phyloP scores from a whole-genome alignment of 176 grass and related monocot species.

The Eremochloa ophiuroides region DNA sequence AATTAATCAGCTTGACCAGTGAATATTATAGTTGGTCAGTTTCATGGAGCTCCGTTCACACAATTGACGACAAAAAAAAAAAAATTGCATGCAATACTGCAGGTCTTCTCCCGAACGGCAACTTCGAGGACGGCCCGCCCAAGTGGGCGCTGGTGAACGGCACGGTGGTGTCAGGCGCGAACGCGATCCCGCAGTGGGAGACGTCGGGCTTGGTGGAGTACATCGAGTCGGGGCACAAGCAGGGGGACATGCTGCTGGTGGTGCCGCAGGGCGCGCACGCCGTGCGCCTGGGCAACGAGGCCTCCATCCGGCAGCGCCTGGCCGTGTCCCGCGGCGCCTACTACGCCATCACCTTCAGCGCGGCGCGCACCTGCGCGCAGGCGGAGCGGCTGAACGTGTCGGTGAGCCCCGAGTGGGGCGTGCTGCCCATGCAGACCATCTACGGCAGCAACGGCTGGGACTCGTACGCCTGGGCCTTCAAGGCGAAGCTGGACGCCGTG shows the following conservation, averaged over 20 bases:
- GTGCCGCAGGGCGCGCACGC: constrained; percentile 87
- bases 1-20: too few relatives aligned
- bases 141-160: constrained; percentile 56
- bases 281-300: constrained; percentile 85
- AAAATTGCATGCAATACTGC: neutral
- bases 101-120: constrained; percentile 83
- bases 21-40: too few relatives aligned
- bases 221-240: constrained; percentile 92
- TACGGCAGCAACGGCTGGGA: constrained; percentile 96
- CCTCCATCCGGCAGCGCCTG: constrained; percentile 66
- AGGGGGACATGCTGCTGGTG: constrained; percentile 88
- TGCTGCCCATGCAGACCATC: constrained; percentile 81
- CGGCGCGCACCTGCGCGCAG: constrained; percentile 88
- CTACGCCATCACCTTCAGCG: constrained; percentile 93
- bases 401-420: constrained; percentile 68
- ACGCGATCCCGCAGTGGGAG: constrained; percentile 62
- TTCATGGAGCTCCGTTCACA: too few relatives aligned
- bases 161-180: constrained; percentile 51
- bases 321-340: constrained; percentile 42
- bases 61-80: neutral
- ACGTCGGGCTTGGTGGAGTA: constrained; percentile 83
- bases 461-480: constrained; percentile 87
- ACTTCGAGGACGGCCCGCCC: constrained; percentile 74
- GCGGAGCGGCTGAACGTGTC: constrained; percentile 79
- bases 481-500: constrained; percentile 47